These are phyloP conservation scores for Escallonia herrerae DNA, from an alignment of 129 eudicot genomes.

Conservation along the genomic window DNA sequence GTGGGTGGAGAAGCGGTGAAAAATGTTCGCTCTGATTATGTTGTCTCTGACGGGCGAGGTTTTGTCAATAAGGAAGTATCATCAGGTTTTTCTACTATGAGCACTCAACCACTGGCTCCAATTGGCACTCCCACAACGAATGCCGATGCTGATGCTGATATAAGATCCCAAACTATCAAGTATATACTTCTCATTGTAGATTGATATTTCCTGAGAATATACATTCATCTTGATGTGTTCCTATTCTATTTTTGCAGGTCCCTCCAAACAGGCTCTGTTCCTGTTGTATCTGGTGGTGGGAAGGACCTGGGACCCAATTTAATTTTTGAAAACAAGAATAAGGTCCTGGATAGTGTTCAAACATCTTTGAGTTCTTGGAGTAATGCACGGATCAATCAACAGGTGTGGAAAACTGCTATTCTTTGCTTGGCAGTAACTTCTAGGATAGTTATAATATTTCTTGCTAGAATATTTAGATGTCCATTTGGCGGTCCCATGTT, in stretches of 20 bases:
- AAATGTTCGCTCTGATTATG: conserved; percentile 25
- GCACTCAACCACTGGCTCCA: conserved; percentile 58
- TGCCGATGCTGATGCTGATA: conserved; percentile 30
- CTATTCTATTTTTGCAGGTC: conserved; percentile 34
- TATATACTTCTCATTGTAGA: conserved; percentile 12
- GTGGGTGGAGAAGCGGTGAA: conserved; percentile 35
- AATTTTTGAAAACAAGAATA: conserved; percentile 43
- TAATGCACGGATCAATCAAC: conserved; percentile 38
- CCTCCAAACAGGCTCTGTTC: conserved; percentile 32
- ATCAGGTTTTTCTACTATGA: conserved; percentile 26
- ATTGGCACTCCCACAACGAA: conserved; percentile 58
- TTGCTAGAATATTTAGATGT: background rate
- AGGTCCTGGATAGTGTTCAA: conserved; percentile 35
- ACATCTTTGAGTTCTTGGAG: conserved; percentile 50
- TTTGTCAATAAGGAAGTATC: conserved; percentile 37
- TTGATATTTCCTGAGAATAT: conserved; percentile 3
- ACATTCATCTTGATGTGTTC: background rate
- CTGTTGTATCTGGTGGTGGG: conserved; percentile 35
- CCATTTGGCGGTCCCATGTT: background rate
- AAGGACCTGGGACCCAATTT: conserved; percentile 30
- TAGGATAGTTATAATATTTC: background rate
- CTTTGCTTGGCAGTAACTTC: background rate
- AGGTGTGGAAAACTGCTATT: conserved; percentile 28
- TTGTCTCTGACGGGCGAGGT: conserved; percentile 31
- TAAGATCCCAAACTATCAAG: conserved; percentile 43